Evolutionary conservation across 73 alveolate genomes (phyloP), one percentile per base, ranked within the genome.

Genomic region (Stentor coeruleus): DNA sequence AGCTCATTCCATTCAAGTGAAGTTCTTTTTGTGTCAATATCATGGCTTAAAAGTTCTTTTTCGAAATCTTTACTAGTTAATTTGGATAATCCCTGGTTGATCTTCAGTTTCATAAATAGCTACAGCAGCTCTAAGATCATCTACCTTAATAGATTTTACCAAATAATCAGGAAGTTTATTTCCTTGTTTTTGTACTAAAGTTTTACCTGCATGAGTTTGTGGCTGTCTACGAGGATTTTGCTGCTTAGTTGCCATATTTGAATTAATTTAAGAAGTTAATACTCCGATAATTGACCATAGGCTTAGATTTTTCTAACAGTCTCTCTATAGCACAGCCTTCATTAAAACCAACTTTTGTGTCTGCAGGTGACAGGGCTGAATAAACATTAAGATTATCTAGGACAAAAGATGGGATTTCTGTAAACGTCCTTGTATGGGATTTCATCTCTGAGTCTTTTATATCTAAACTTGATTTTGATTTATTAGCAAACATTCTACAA

Each of bases 231-330:
- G 73, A 20, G 15, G 73, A 0, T 20, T 1, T 20, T 57, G 15
- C 28, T 31, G 35, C 28, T 57, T 57, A 57, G 73, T 57, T 57
- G 73, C 73, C 73, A 57, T 57, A 57, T 20, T 31, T 57, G 73
- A 20, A 66, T 66, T 66, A 49, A 49, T 6, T 20, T 49, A 49
- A 49, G 20, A 11, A 20, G 66, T 49, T 49, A 49, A 49, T 49
- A 6, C 20, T 6, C 20, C 66, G n/a, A 66, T 66, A 66, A 66
- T 2, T 66, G 1, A 66, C 79, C 79, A 66, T 66, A 20, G 79
- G 79, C 39, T 66, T 66, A 15, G 79, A 37, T 11, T 20, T 66
- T 28, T 66, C 37, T 2, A 26, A 28, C 20, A 66, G 33, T 33
- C 33, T 66, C 39, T 66, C 37, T 28, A 20, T 26, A 33, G n/a